Base-by-base conservation (phyloP, 441 rosid species). In the Jatropha podagrica region DNA sequence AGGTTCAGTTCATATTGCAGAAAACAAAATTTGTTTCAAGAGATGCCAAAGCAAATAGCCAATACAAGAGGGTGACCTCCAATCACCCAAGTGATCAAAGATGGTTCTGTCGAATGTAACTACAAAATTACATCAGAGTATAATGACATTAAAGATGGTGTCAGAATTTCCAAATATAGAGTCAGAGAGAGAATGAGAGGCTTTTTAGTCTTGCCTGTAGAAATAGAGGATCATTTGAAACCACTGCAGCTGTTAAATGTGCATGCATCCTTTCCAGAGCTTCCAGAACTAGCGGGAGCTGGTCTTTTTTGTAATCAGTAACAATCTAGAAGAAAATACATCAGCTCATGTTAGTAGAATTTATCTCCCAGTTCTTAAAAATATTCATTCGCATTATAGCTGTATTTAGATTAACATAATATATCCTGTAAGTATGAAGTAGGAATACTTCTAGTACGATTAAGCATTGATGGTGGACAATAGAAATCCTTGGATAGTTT, bases 181-280 rank as follows among this genome's bases (percentile, higher is more conserved):
- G 67, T 5, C 2, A 61, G 54, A 5, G 8, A 15, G 9, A 37
- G 20, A 68, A 11, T 18, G 40, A 26, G 7, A 54, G 17, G 41
- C 2, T 37, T 64, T 59, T 10, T 56, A 66, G 58, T 44, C 76
- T 82, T 79, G 81, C 99, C 97, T 96, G 99, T 68, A 93, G 78
- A 78, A 96, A 96, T 65, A 89, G 82, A 60, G 84, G 92, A 83
- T 96, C 95, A 20, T 96, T 96, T 61, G 99, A 96, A 72, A 93
- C 98, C 69, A 96, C 90, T 5, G 99, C 99, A 17, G 98, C 99
- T 0, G 99, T 93, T 81, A 96, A 78, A 85, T 92, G 98, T 18
- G 98, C 99, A 42, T 93, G 94, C 98, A 95, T 95, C 81, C 85
- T 88, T 82, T 93, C 98, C 70, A 95, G 83, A 79, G 89, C 96